phyloP scores from a whole-genome alignment of 2,329 filamentous ascomycete genomes.

The Aspergillus jensenii region DNA sequence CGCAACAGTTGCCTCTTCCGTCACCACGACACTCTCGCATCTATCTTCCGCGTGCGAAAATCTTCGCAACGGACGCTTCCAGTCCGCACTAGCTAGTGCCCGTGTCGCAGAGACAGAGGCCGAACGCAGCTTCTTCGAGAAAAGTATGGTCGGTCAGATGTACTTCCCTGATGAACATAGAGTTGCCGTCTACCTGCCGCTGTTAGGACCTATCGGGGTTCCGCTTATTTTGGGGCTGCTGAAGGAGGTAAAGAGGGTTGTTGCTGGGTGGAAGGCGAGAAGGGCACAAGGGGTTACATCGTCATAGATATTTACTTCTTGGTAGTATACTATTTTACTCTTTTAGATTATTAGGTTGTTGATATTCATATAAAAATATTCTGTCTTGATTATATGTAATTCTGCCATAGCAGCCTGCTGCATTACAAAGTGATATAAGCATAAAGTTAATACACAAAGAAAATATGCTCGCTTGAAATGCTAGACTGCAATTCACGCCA shows the following conservation, averaged over 20 bases:
- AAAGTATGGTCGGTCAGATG: conserved; percentile 97
- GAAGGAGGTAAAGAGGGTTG: conserved; percentile 70
- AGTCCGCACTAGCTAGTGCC: conserved; percentile 72
- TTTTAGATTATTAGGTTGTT: neutral
- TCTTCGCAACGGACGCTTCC: conserved; percentile 61
- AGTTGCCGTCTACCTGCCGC: conserved; percentile 88
- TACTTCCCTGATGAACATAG: conserved; percentile 99
- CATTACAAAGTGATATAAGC: no score
- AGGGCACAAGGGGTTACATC: conserved; percentile 3
- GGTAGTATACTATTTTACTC: conserved; percentile 2
- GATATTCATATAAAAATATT: neutral
- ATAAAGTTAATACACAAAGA: no score
- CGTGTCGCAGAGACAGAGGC: conserved; percentile 83
- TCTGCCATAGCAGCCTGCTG: neutral
- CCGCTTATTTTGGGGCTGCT: conserved; percentile 80
- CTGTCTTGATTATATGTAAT: neutral
- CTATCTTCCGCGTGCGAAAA: conserved; percentile 74
- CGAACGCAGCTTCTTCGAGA: conserved; percentile 95
- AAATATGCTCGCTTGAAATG: neutral
- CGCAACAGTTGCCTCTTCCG: conserved; percentile 78
- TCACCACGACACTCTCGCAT: conserved; percentile 75
- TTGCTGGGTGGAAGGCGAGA: conserved; percentile 31
- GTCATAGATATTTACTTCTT: neutral
- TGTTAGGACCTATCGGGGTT: conserved; percentile 87
- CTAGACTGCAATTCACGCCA: neutral